phyloP scores from a whole-genome alignment of 345 rosid species.

The Hirschfeldia incana region DNA sequence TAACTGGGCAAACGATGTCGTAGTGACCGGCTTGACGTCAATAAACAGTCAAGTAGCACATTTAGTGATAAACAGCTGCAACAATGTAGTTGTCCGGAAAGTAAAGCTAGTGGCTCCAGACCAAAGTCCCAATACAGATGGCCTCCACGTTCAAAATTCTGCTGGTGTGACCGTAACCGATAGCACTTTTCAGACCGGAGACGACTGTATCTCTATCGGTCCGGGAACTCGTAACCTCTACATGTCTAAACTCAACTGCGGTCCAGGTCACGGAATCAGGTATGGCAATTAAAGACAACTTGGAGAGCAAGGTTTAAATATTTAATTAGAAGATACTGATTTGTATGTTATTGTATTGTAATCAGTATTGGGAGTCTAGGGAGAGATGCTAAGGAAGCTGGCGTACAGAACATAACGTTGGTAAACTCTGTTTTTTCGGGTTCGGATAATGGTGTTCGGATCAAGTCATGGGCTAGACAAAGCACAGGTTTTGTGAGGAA shows the following conservation, averaged over 20 bases:
- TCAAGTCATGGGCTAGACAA: conserved; percentile 55
- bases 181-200: conserved; percentile 53
- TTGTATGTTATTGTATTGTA: neutral
- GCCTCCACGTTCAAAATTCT: conserved; percentile 51
- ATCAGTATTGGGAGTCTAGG: conserved; percentile 43
- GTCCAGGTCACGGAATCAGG: conserved; percentile 74
- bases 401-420: conserved; percentile 41
- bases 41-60: conserved; percentile 54
- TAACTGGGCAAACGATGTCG: conserved; percentile 41
- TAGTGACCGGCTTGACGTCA: conserved; percentile 49
- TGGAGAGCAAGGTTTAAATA: conserved; percentile 4
- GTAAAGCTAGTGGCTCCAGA: conserved; percentile 46
- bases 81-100: conserved; percentile 42
- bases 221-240: conserved; percentile 52
- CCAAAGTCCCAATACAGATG: conserved; percentile 63
- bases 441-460: conserved; percentile 43
- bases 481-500: conserved; percentile 51
- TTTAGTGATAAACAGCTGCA: conserved; percentile 47
- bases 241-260: conserved; percentile 50
- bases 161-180: conserved; percentile 43
- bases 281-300: neutral
- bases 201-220: conserved; percentile 61
- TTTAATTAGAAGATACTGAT: neutral
- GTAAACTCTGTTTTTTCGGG: conserved; percentile 37
- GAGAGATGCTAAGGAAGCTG: conserved; percentile 39